These are phyloP conservation scores for Cylindrodendrum hubeiense DNA, from an alignment of 2,329 filamentous ascomycete species.

Conservation along the genomic window DNA sequence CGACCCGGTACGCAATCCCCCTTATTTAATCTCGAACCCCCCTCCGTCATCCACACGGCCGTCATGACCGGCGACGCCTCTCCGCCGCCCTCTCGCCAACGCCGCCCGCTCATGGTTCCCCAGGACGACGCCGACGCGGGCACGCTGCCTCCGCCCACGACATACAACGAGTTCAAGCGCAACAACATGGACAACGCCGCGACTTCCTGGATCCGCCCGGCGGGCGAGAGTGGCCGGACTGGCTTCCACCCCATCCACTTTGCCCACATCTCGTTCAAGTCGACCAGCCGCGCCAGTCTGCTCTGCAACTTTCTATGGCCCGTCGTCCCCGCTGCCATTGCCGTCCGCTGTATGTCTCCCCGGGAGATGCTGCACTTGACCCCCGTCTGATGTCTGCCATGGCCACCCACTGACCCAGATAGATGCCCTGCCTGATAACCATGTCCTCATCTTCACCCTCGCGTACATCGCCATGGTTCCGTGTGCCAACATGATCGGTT, in stretches of 20 bases:
- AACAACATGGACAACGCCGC: constrained; percentile 24
- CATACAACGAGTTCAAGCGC: constrained; percentile 40
- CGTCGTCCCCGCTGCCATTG: constrained; percentile 61
- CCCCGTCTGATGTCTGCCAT: neutral
- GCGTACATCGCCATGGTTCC: constrained; percentile 66
- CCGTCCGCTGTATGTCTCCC: constrained; percentile 51
- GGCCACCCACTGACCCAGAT: constrained; percentile 16
- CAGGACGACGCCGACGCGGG: constrained; percentile 25
- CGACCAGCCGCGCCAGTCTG: constrained; percentile 58
- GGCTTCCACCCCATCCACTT: constrained; percentile 60
- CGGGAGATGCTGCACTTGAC: neutral
- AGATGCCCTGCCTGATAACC: constrained; percentile 52
- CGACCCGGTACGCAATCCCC: neutral
- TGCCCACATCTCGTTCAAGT: constrained; percentile 56
- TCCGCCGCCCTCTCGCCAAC: neutral
- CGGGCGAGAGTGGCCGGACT: constrained; percentile 60
- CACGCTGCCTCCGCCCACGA: constrained; percentile 45
- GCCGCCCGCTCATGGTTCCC: constrained; percentile 21
- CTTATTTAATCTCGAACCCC: neutral
- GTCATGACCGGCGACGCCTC: constrained; percentile 33
- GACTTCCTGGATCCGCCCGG: constrained; percentile 39
- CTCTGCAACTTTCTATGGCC: constrained; percentile 65
- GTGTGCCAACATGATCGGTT: constrained; percentile 64
- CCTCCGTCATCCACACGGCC: neutral
- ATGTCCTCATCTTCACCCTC: constrained; percentile 60